Base-by-base conservation (phyloP, 2,329 filamentous ascomycete species). In the Cercospora sesami region DNA sequence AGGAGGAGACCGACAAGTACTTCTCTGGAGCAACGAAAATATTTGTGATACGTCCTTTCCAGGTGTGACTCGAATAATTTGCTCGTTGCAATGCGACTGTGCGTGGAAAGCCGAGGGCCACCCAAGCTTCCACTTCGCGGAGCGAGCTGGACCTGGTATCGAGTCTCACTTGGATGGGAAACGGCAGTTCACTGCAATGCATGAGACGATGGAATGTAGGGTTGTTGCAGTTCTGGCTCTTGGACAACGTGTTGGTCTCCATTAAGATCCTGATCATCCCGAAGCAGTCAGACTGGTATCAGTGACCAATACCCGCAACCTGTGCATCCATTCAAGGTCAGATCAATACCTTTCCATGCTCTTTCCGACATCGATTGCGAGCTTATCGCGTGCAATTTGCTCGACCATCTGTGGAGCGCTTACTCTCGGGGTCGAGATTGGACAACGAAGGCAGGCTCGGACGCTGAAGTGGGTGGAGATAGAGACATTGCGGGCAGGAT, bases 1-100 rank as follows among this genome's bases (percentile, higher is more conserved):
- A 39, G 5, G 36, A 7, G 1, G 14, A 7, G 1, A 14, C 3
- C 14, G 14, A 4, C 2, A 1, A 3, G 0, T 16, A 1, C 36
- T n/a, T 39, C 5, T 7, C 36, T 39, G 36, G 36, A 39, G 5
- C 33, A 39, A 16, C 5, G 33, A 2, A 39, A 6, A 39, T 1
- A 16, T 1, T 39, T 16, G 33, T 16, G 33, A 39, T 14, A 0
- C 0, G 33, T 0, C 14, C 5, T 16, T 14, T 12, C 33, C 33
- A 39, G 7, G 33, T 2, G 33, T 14, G 14, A 7, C 33, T 39
- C 33, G 14, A 39, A 39, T 14, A 16, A 7, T 2, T 4, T 3
- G 33, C 33, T 39, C 1, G 14, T 39, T 16, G 33, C 2, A 0
- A 5, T 39, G 33, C 33, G 3, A 5, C 33, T n/a, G 14, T 39